Conservation (phyloP, 495 filamentous ascomycete species). For the Penicillium bialowiezense region DNA sequence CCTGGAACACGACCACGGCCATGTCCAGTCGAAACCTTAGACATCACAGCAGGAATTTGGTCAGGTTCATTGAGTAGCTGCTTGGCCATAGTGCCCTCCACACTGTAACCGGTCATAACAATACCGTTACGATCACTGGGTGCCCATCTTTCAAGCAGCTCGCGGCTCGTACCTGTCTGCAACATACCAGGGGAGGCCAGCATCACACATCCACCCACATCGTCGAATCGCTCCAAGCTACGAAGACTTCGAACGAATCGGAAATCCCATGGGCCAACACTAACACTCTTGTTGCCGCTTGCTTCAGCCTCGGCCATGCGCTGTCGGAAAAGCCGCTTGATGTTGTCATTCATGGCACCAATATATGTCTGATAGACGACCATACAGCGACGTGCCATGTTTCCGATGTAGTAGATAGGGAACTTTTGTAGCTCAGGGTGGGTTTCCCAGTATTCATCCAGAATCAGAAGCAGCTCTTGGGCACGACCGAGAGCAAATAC, state of each 20-base stretch:
- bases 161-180: slow-evolving; percentile 89
- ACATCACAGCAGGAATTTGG: slow-evolving; percentile 90
- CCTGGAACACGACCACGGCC: slow-evolving; percentile 50
- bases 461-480: slow-evolving; percentile 88
- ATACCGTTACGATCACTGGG: slow-evolving; percentile 93
- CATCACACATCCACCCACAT: slow-evolving; percentile 95
- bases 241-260: slow-evolving; percentile 86
- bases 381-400: slow-evolving; percentile 94
- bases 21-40: slow-evolving; percentile 55
- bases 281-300: slow-evolving; percentile 64
- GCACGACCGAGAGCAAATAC: slow-evolving; percentile 93
- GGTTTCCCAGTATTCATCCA: slow-evolving; percentile 94
- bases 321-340: slow-evolving; percentile 84
- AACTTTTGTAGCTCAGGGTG: slow-evolving; percentile 82
- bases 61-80: slow-evolving; percentile 90
- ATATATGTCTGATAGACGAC: slow-evolving; percentile 97
- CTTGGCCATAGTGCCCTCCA: slow-evolving; percentile 98
- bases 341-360: slow-evolving; percentile 97
- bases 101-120: slow-evolving; percentile 95
- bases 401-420: slow-evolving; percentile 96
- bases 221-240: slow-evolving; percentile 90
- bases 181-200: slow-evolving; percentile 96
- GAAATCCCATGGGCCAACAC: slow-evolving; percentile 93
- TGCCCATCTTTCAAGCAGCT: slow-evolving; percentile 92
- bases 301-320: slow-evolving; percentile 84